These are phyloP conservation scores for Globisporangium solare DNA, from an alignment of 352 stramenopile species.

Conservation along the genomic window DNA sequence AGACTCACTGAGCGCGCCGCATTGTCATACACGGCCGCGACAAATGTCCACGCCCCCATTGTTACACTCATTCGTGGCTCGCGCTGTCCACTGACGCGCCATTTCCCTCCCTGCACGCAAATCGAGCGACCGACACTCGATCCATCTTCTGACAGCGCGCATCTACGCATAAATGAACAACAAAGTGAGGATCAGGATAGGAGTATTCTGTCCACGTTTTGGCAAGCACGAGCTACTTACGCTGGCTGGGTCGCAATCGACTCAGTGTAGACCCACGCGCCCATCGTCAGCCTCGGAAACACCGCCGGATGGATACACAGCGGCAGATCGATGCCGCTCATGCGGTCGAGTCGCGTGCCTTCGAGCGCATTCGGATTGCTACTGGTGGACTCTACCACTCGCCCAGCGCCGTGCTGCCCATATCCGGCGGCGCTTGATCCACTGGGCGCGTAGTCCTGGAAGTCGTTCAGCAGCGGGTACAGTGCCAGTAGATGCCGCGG, in stretches of 20 bases:
- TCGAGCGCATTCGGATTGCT: neutral
- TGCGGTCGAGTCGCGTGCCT: slow-evolving; percentile 15
- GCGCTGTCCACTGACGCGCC: slow-evolving; percentile 21
- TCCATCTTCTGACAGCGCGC: slow-evolving; percentile 44
- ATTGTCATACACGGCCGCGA: slow-evolving; percentile 33
- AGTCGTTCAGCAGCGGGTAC: slow-evolving; percentile 35
- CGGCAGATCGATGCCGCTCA: slow-evolving; percentile 28
- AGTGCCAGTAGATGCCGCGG: slow-evolving; percentile 37
- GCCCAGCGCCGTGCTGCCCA: slow-evolving; percentile 26
- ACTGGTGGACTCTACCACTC: slow-evolving; percentile 2
- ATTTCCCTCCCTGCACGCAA: slow-evolving; percentile 29
- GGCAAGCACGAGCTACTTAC: slow-evolving; percentile 4
- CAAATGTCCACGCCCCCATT: slow-evolving; percentile 34
- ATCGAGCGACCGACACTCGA: slow-evolving; percentile 27
- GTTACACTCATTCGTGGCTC: slow-evolving; percentile 2
- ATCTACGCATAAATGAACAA: slow-evolving; percentile 16
- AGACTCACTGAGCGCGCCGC: slow-evolving; percentile 9
- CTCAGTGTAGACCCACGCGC: slow-evolving; percentile 32
- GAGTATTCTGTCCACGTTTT: neutral
- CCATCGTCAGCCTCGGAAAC: slow-evolving; percentile 32
- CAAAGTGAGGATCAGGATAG: slow-evolving; percentile 1
- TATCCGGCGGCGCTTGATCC: slow-evolving; percentile 27
- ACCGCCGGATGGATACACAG: slow-evolving; percentile 18
- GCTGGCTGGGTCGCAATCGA: slow-evolving; percentile 13
- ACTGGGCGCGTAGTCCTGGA: slow-evolving; percentile 31